Percentiles rank a stretch among this genome's conserved stretches.
These are phyloP conservation scores for Barnettozyma botsteinii DNA, from an alignment of 805 yeast genomes.

Conservation along the genomic window DNA sequence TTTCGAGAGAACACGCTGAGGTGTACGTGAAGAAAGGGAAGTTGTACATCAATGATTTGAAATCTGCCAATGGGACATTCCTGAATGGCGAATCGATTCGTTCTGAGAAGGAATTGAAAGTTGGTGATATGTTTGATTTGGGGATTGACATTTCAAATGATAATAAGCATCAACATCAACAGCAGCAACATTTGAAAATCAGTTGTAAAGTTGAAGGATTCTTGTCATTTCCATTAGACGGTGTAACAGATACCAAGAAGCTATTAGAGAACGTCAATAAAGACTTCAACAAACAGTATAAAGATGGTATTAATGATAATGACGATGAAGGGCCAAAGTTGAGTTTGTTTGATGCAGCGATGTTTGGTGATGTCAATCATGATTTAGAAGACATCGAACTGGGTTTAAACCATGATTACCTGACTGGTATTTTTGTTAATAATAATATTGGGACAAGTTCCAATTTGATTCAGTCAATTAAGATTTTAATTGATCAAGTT, in stretches of 20 bases:
- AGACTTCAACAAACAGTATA: constrained; percentile 5
- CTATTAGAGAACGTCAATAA: constrained; percentile 7
- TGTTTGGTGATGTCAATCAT: constrained; percentile 52
- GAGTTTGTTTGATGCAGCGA: constrained; percentile 47
- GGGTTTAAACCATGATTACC: constrained; percentile 41
- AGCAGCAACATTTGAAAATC: constrained; percentile 75
- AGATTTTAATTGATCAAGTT: constrained; percentile 47
- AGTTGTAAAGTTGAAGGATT: constrained; percentile 77
- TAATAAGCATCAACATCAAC: constrained; percentile 35
- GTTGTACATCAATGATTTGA: constrained; percentile 76
- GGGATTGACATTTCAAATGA: constrained; percentile 82
- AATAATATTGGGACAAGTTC: constrained; percentile 54
- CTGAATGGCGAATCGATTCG: constrained; percentile 68
- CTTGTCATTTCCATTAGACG: constrained; percentile 39
- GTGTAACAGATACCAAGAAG: constrained; percentile 18
- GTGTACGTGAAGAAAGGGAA: constrained; percentile 71
- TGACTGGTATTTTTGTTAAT: constrained; percentile 53
- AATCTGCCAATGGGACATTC: constrained; percentile 92
- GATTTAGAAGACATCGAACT: constrained; percentile 46
- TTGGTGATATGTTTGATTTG: constrained; percentile 85
- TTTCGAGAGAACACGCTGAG: constrained; percentile 92
- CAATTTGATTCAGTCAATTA: constrained; percentile 49
- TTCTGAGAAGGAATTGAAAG: constrained; percentile 53
- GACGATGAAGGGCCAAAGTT: constrained; percentile 17
- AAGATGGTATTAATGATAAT: constrained; percentile 14